Base-by-base conservation (phyloP, 345 rosid genomes). In the Bruguiera gymnorhiza region DNA sequence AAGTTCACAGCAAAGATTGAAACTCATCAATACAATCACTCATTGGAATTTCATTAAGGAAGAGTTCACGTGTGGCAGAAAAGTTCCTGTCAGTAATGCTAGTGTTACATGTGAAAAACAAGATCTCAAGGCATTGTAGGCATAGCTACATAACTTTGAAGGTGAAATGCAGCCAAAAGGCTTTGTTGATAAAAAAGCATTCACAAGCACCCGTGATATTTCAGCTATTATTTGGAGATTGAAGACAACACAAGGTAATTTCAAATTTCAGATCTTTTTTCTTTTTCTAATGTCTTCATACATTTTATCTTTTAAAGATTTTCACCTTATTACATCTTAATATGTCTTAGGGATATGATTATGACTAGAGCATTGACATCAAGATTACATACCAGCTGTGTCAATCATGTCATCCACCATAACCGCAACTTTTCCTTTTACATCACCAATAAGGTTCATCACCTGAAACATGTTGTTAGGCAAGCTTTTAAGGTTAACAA, bases 371-470 rank as follows among this genome's bases (percentile, higher is more conserved):
- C 43, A 2, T 26, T 57, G 26, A 19, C 34, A 20, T 52, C 39
- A 46, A 52, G 39, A 69, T 66, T 36, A 73, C 85, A 67, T 70
- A 76, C 79, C 79, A 36, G 75, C 79, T 16, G 79, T 76, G 63
- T 76, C 79, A 71, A 76, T 76, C 79, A 76, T 76, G 60, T 76
- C 79, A 66, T 76, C 79, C 64, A 76, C 75, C 79, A 76, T 76
- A 31, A 76, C 79, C 27, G 79, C 79, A 53, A 76, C 71, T 53
- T 71, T 76, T 56, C 79, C 79, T 61, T 67, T 71, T 1, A 76
- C 75, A 39, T 76, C 75, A 55, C 79, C 75, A 54, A 76, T 71
- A 54, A 76, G 72, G 64, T 76, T 76, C 79, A 76, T 76, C 29
- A 71, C 79, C 79, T 76, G 57, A 57, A 67, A 58, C 7, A 16